Percentiles rank a stretch among this genome's conserved stretches.
These are phyloP conservation scores for Wickerhamomyces chaumierensis DNA, from an alignment of 805 yeast genomes.

Conservation along the genomic window DNA sequence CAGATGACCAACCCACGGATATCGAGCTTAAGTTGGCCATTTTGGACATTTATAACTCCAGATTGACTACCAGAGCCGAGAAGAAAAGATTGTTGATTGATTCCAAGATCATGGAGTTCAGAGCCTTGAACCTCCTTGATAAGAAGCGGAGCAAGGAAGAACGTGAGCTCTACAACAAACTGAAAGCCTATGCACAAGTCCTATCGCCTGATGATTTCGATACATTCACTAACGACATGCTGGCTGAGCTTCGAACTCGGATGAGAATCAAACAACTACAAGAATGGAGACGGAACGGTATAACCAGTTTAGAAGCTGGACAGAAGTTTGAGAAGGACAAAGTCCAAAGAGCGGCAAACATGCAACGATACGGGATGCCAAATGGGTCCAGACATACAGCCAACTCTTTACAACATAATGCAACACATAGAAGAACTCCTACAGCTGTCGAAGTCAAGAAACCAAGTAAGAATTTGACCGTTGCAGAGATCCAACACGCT, in stretches of 20 bases:
- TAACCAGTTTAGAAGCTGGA: conserved; percentile 76
- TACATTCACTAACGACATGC: conserved; percentile 57
- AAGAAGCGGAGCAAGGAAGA: conserved; percentile 85
- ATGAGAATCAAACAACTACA: conserved; percentile 81
- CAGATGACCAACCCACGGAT: conserved; percentile 82
- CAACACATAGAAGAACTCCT: conserved; percentile 14
- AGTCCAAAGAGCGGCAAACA: conserved; percentile 47
- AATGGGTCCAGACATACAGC: conserved; percentile 23
- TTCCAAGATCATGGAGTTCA: conserved; percentile 73
- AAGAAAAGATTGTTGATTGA: conserved; percentile 72
- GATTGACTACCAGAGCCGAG: conserved; percentile 87
- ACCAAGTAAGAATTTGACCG: conserved; percentile 31
- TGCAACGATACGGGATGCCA: conserved; percentile 37
- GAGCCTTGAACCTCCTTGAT: conserved; percentile 70
- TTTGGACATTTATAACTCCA: conserved; percentile 79
- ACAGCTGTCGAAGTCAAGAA: conserved; percentile 16
- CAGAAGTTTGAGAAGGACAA: conserved; percentile 82
- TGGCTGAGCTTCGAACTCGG: conserved; percentile 70
- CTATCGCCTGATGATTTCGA: conserved; percentile 77
- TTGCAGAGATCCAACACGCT: conserved; percentile 63
- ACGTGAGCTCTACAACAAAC: conserved; percentile 62
- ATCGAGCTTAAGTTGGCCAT: conserved; percentile 82
- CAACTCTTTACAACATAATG: conserved; percentile 18
- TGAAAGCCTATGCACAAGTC: conserved; percentile 73
- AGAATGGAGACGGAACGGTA: conserved; percentile 87